phyloP scores from a whole-genome alignment of 2,329 filamentous ascomycete species.

The Westerdykella sp. region DNA sequence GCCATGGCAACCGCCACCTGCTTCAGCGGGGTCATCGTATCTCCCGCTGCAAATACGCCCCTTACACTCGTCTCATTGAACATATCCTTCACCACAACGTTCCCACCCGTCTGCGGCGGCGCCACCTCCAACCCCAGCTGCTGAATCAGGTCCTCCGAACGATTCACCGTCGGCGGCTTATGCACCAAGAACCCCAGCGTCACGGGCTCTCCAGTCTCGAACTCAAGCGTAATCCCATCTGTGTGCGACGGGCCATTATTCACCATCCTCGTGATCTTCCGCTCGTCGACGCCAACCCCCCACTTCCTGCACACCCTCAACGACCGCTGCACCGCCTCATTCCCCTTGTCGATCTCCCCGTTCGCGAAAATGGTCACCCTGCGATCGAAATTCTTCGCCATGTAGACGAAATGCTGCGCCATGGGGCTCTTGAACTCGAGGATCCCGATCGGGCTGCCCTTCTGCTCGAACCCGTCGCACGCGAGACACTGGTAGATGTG shows the following conservation, averaged over 20 bases:
- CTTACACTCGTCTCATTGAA: constrained; percentile 45
- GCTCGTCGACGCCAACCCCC: constrained; percentile 21
- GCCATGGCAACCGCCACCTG: constrained; percentile 27
- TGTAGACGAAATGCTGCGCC: constrained; percentile 19
- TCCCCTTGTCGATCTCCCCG: constrained; percentile 8
- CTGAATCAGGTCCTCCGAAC: constrained; percentile 25
- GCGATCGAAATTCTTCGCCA: constrained; percentile 22
- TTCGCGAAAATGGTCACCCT: constrained; percentile 26
- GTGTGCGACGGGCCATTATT: constrained; percentile 13
- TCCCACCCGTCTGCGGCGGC: constrained; percentile 35
- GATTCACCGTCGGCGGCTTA: constrained; percentile 24
- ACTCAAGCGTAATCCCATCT: constrained; percentile 25
- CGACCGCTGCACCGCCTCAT: constrained; percentile 13
- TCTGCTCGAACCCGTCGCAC: constrained; percentile 56
- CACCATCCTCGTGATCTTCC: constrained; percentile 18
- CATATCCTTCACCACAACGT: constrained; percentile 41
- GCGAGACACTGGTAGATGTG: constrained; percentile 52
- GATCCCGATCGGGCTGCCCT: constrained; percentile 35
- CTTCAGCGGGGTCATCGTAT: constrained; percentile 36
- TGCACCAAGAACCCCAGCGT: constrained; percentile 26
- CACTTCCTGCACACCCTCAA: constrained; percentile 15
- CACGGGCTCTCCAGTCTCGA: constrained; percentile 19
- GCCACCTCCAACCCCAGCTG: constrained; percentile 33
- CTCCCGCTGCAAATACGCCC: constrained; percentile 52
- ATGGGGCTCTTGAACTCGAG: constrained; percentile 17